Evolutionary conservation across 1,284 basidiomycete genomes (phyloP).

Genomic region (Kwoniella shivajii): DNA sequence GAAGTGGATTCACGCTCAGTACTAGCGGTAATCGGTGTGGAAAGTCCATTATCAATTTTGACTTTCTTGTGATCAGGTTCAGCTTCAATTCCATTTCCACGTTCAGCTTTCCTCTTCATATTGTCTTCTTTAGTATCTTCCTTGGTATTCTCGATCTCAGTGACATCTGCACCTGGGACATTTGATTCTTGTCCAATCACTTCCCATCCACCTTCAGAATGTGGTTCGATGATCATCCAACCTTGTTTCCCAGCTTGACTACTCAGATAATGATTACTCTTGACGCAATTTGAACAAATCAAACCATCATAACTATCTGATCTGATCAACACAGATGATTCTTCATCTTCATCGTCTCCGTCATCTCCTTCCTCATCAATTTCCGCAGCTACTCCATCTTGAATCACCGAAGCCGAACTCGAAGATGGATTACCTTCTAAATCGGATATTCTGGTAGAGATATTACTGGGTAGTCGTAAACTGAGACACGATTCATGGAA

Average conservation of each 20-base stretch:
- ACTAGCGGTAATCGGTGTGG: background rate
- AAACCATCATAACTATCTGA: conserved; percentile 50
- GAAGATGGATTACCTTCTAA: too few species aligned
- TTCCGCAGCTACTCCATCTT: too few species aligned
- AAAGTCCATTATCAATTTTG: conserved; percentile 7
- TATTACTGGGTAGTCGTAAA: conserved; percentile 18
- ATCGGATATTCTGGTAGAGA: background rate
- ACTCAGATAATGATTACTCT: conserved; percentile 15
- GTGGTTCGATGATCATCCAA: conserved; percentile 49
- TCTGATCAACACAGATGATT: conserved; percentile 43
- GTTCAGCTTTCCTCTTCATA: background rate
- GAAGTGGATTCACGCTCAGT: background rate
- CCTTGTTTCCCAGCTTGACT: conserved; percentile 41
- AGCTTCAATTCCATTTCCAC: background rate
- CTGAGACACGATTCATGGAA: conserved; percentile 52
- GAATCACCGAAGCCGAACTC: too few species aligned
- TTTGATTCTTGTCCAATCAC: conserved; percentile 28
- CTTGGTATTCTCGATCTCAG: background rate
- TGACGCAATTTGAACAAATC: conserved; percentile 45
- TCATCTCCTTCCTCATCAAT: background rate
- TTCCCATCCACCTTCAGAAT: conserved; percentile 18
- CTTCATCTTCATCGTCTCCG: conserved; percentile 44
- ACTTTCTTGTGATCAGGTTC: conserved; percentile 3
- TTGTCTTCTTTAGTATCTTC: background rate
- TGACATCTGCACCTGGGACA: background rate